Evolutionary conservation across 2,329 filamentous ascomycete genomes (phyloP).

Genomic region (Stromatinia cepivora): DNA sequence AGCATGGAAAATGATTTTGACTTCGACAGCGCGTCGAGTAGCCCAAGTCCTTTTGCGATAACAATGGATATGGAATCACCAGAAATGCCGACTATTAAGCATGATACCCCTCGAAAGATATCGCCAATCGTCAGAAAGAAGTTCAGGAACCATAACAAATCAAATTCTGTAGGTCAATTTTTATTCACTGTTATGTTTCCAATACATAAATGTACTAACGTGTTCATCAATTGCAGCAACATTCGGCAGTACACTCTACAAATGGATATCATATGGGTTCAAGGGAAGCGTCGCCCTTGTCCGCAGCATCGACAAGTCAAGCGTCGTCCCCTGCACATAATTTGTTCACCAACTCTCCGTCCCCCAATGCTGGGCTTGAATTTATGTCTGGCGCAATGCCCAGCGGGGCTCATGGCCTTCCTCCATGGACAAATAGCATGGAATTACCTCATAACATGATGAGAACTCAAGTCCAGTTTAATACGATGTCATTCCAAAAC

Average conservation of each 20-base stretch:
- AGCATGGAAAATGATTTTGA: conserved; percentile 55
- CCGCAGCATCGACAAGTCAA: conserved; percentile 53
- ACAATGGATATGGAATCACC: conserved; percentile 45
- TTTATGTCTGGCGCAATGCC: conserved; percentile 43
- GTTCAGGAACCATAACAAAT: conserved; percentile 44
- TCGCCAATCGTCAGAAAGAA: conserved; percentile 35
- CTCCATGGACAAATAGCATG: conserved; percentile 43
- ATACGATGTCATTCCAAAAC: conserved; percentile 28
- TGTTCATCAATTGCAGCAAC: conserved; percentile 48
- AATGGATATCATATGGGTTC: conserved; percentile 51
- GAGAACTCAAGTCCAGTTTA: conserved; percentile 26
- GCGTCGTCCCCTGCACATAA: conserved; percentile 51
- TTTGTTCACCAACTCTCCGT: conserved; percentile 48
- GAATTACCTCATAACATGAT: conserved; percentile 28
- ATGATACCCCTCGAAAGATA: conserved; percentile 39
- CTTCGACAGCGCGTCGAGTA: conserved; percentile 60
- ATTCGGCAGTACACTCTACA: conserved; percentile 53
- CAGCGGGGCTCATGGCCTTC: conserved; percentile 30
- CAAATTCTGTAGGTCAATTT: conserved; percentile 45
- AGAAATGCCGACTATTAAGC: conserved; percentile 46
- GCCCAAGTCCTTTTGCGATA: conserved; percentile 47
- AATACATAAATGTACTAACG: conserved; percentile 14
- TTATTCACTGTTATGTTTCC: background rate
- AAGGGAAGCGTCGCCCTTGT: conserved; percentile 56
- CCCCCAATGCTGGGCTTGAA: conserved; percentile 46